phyloP scores from a whole-genome alignment of 2,329 filamentous ascomycete species.

The Blumeriella jaapii region DNA sequence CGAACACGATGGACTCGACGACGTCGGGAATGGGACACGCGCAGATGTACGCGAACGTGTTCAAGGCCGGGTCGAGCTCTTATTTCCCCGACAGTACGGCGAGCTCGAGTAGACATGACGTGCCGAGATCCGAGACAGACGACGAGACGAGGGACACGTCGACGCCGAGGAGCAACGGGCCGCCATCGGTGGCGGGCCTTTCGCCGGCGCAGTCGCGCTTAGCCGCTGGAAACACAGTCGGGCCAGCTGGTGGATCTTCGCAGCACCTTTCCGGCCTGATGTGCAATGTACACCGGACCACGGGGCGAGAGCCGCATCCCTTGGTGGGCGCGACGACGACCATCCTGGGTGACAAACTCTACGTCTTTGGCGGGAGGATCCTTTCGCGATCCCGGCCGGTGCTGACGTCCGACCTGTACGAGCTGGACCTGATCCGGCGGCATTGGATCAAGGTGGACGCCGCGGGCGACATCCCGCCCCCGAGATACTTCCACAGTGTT shows the following conservation, averaged over 20 bases:
- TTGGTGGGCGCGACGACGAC: constrained; percentile 93
- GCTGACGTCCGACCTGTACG: constrained; percentile 85
- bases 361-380: constrained; percentile 87
- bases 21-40: constrained; percentile 14
- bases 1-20: constrained; percentile 26
- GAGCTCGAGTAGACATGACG: constrained; percentile 33
- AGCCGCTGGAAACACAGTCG: constrained; percentile 29
- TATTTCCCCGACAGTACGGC: constrained; percentile 29
- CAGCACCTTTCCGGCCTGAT: constrained; percentile 53
- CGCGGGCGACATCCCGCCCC: constrained; percentile 73
- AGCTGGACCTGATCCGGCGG: constrained; percentile 78
- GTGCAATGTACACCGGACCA: constrained; percentile 72
- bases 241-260: constrained; percentile 36
- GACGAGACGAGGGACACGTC: constrained; percentile 33
- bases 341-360: constrained; percentile 87
- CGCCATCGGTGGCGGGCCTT: constrained; percentile 42
- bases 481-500: constrained; percentile 94
- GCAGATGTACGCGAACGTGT: constrained; percentile 17
- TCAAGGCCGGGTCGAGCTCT: constrained; percentile 13
- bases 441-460: constrained; percentile 91
- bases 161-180: constrained; percentile 42
- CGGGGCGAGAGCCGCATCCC: constrained; percentile 80
- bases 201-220: constrained; percentile 41
- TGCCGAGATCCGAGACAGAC: constrained; percentile 36
- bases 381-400: constrained; percentile 71